phyloP scores from a whole-genome alignment of 495 filamentous ascomycete genomes.

The Penicillium odoratum region DNA sequence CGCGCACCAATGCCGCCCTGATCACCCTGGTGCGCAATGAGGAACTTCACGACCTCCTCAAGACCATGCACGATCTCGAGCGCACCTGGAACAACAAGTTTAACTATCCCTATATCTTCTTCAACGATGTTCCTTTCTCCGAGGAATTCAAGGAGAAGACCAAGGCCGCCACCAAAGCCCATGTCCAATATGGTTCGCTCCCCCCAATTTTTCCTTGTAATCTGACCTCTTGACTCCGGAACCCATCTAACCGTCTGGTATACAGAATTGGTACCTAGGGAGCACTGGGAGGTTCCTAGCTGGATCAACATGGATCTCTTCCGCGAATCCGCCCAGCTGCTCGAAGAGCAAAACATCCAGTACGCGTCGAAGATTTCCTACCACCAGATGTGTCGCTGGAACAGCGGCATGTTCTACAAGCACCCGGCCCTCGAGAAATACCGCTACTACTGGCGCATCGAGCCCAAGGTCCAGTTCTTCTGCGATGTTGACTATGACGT shows the following conservation, averaged over 20 bases:
- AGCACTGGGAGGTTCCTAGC: slow-evolving; percentile 88
- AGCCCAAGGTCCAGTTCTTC: slow-evolving; percentile 99
- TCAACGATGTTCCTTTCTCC: slow-evolving; percentile 92
- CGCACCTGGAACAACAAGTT: slow-evolving; percentile 97
- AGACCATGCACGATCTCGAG: slow-evolving; percentile 88
- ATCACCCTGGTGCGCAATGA: slow-evolving; percentile 89
- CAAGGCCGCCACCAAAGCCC: slow-evolving; percentile 75
- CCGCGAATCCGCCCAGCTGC: slow-evolving; percentile 76
- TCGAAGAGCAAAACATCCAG: slow-evolving; percentile 83
- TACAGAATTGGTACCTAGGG: slow-evolving; percentile 80
- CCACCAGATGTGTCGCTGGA: slow-evolving; percentile 99
- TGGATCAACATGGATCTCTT: slow-evolving; percentile 92
- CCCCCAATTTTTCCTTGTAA: not conserved
- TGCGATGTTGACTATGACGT: slow-evolving; percentile 99
- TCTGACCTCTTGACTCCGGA: not conserved
- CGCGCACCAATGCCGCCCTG: slow-evolving; percentile 89
- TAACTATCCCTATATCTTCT: slow-evolving; percentile 99
- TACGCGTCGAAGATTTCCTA: slow-evolving; percentile 88
- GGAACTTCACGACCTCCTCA: slow-evolving; percentile 79
- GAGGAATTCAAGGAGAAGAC: slow-evolving; percentile 89
- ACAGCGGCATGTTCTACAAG: slow-evolving; percentile 96
- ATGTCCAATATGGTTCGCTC: slow-evolving; percentile 72
- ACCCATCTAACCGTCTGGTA: not conserved
- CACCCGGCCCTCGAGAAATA: slow-evolving; percentile 81
- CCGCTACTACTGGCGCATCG: slow-evolving; percentile 98